A percentile compares a stretch with the other conserved stretches of the same genome.
Evolutionary conservation across 1,284 basidiomycete genomes (phyloP).

Genomic region (Microbotryum silenes-acaulis): DNA sequence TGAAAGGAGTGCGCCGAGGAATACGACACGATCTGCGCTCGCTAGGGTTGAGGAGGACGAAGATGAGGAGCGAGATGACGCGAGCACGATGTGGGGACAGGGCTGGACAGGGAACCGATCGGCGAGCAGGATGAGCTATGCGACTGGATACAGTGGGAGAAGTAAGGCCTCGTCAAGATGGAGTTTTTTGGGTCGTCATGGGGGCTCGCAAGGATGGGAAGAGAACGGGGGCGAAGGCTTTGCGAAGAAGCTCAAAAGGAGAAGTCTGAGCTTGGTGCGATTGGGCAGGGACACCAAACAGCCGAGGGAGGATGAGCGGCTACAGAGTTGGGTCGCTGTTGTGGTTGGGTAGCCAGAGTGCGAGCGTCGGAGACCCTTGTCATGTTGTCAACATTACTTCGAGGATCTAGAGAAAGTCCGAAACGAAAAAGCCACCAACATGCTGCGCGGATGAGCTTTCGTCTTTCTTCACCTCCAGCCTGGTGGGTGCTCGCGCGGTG

Average conservation of each 20-base stretch:
- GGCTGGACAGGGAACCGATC: neutral
- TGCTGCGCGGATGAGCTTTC: too few relatives aligned
- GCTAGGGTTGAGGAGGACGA: neutral
- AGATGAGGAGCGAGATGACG: neutral
- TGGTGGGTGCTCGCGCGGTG: too few relatives aligned
- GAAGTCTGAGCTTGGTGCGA: too few relatives aligned
- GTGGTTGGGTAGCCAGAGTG: neutral
- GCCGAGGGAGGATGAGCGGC: neutral
- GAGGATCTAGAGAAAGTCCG: neutral
- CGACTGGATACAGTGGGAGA: neutral
- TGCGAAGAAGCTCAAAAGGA: neutral
- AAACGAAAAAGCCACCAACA: too few relatives aligned
- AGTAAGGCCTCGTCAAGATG: neutral
- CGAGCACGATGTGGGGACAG: neutral
- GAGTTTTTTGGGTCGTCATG: neutral
- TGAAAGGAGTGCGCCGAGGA: slow-evolving; percentile 2
- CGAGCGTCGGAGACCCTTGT: neutral
- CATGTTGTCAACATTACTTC: neutral
- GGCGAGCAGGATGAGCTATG: neutral
- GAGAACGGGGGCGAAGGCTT: neutral
- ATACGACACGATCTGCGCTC: neutral
- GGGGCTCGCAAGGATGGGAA: neutral
- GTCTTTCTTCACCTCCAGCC: too few relatives aligned
- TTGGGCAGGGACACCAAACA: neutral
- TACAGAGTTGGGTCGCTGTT: slow-evolving; percentile 2